phyloP scores from a whole-genome alignment of 768 basidiomycete species.

The Myochromella boudieri region DNA sequence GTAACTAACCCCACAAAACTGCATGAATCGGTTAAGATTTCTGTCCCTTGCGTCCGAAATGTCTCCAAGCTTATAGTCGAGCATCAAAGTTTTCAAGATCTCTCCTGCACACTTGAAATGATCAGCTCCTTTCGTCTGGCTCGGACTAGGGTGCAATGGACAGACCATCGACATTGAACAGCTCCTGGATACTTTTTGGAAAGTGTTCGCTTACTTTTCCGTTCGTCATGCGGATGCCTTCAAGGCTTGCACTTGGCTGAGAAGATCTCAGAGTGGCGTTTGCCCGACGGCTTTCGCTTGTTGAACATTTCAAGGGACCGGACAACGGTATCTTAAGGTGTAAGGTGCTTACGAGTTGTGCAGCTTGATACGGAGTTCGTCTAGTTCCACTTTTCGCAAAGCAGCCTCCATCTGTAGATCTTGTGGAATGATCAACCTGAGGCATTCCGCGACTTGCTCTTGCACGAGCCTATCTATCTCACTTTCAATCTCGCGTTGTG shows the following conservation, averaged over 20 bases:
- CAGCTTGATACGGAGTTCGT: constrained; percentile 43
- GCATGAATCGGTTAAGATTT: constrained; percentile 59
- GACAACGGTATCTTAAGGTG: background rate
- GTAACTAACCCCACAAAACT: constrained; percentile 56
- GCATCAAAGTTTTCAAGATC: constrained; percentile 32
- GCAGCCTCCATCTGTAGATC: constrained; percentile 49
- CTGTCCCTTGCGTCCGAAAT: constrained; percentile 38
- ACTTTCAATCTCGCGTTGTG: constrained; percentile 44
- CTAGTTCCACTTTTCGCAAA: constrained; percentile 43
- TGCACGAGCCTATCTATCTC: constrained; percentile 52
- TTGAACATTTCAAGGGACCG: background rate
- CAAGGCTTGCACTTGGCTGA: constrained; percentile 38
- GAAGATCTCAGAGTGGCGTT: constrained; percentile 48
- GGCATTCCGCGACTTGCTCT: constrained; percentile 46
- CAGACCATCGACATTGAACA: constrained; percentile 56
- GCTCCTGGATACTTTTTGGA: constrained; percentile 48
- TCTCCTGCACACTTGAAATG: constrained; percentile 17
- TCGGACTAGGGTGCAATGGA: constrained; percentile 7
- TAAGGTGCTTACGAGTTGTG: constrained; percentile 57
- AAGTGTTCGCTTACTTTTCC: constrained; percentile 48
- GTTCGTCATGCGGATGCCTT: constrained; percentile 46
- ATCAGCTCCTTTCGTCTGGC: background rate
- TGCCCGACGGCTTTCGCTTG: constrained; percentile 55
- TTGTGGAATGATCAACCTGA: constrained; percentile 46
- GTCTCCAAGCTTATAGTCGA: constrained; percentile 37